Evolutionary conservation across 1,284 basidiomycete genomes (phyloP).

Genomic region (Boletellus sp.): DNA sequence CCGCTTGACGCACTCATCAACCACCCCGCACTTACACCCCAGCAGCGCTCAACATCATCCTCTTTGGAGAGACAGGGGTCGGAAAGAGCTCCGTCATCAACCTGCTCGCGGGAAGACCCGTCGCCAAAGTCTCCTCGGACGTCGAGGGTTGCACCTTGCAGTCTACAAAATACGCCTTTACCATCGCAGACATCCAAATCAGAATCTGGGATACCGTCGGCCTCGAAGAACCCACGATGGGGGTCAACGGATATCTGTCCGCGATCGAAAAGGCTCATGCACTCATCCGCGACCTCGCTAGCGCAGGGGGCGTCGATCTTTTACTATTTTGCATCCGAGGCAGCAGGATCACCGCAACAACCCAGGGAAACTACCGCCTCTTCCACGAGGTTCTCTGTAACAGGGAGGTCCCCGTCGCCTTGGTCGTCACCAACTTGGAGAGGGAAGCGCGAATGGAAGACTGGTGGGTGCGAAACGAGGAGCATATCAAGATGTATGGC

Average conservation of each 20-base stretch:
- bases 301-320: slow-evolving; percentile 33
- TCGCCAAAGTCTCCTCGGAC: slow-evolving; percentile 30
- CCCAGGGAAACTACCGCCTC: slow-evolving; percentile 35
- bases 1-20: slow-evolving; percentile 4
- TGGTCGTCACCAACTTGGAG: slow-evolving; percentile 40
- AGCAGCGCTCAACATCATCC: slow-evolving; percentile 23
- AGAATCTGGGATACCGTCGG: slow-evolving; percentile 40
- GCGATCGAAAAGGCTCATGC: slow-evolving; percentile 35
- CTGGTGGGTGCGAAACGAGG: slow-evolving; percentile 38
- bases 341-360: slow-evolving; percentile 33
- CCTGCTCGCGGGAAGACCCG: slow-evolving; percentile 22
- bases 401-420: slow-evolving; percentile 35
- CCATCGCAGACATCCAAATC: slow-evolving; percentile 8
- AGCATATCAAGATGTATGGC: slow-evolving; percentile 28
- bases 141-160: slow-evolving; percentile 25
- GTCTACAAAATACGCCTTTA: slow-evolving; percentile 21
- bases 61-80: slow-evolving; percentile 31
- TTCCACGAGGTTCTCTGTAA: slow-evolving; percentile 36
- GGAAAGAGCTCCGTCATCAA: slow-evolving; percentile 36
- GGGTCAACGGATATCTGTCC: slow-evolving; percentile 25
- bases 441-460: slow-evolving; percentile 35
- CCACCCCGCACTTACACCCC: background rate
- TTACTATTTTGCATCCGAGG: slow-evolving; percentile 40
- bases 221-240: slow-evolving; percentile 36
- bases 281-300: slow-evolving; percentile 32